These are phyloP conservation scores for Penicillium sp. DNA, from an alignment of 2,329 filamentous ascomycete genomes.

Conservation along the genomic window DNA sequence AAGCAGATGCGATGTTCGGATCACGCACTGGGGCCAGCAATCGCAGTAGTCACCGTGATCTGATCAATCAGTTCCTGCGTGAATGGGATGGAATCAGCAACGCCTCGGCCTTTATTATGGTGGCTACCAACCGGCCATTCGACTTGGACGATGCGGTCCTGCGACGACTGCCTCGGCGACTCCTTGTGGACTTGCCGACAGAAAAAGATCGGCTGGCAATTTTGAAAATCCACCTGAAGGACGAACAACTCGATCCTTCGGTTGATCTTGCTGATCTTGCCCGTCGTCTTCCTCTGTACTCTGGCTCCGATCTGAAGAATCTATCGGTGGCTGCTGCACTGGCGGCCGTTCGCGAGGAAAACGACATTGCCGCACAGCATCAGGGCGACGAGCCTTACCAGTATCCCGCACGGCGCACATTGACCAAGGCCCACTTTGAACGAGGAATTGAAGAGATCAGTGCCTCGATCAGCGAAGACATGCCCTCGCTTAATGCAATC, in stretches of 20 bases:
- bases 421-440: constrained; percentile 70
- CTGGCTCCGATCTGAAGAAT: constrained; percentile 50
- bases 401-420: constrained; percentile 63
- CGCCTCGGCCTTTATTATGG: constrained; percentile 90
- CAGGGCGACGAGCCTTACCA: constrained; percentile 44
- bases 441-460: constrained; percentile 81
- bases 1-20: constrained; percentile 87
- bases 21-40: constrained; percentile 60
- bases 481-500: constrained; percentile 77
- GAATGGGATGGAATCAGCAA: constrained; percentile 93
- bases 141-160: constrained; percentile 67
- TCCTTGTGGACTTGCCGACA: constrained; percentile 47
- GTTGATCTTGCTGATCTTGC: constrained; percentile 43
- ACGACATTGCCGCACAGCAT: constrained; percentile 35
- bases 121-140: constrained; percentile 91
- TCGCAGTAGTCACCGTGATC: constrained; percentile 70
- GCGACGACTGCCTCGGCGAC: constrained; percentile 46
- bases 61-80: constrained; percentile 92
- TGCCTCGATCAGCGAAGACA: constrained; percentile 89
- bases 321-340: constrained; percentile 47
- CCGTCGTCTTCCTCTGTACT: constrained; percentile 45
- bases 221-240: constrained; percentile 46
- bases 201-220: constrained; percentile 44
- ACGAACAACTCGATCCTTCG: constrained; percentile 40
- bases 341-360: constrained; percentile 46